These are phyloP conservation scores for Arachis hypogaea DNA, from an alignment of 306 rosid genomes.

Conservation along the genomic window DNA sequence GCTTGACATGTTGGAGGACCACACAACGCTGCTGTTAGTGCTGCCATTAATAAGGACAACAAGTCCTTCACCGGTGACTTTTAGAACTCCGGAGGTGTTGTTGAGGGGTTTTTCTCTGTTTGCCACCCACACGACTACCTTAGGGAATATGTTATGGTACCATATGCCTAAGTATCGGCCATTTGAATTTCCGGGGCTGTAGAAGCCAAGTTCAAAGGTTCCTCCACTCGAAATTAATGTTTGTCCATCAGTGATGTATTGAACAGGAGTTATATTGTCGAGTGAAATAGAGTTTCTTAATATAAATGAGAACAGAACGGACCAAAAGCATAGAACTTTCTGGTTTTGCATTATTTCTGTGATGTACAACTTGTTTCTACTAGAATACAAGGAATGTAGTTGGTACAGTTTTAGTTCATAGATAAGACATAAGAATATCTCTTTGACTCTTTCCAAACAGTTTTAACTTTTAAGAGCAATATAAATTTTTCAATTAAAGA, in stretches of 20 bases:
- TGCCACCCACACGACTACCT: conserved; percentile 42
- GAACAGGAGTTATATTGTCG: conserved; percentile 32
- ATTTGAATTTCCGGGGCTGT: conserved; percentile 30
- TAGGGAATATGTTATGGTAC: conserved; percentile 38
- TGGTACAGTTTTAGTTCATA: no score
- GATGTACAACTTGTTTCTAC: no score
- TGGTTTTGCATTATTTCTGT: no score
- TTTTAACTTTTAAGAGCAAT: no score
- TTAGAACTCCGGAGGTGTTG: conserved; percentile 36
- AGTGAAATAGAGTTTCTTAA: not conserved
- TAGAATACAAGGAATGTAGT: no score
- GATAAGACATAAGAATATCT: no score
- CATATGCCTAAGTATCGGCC: conserved; percentile 39
- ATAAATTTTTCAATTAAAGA: no score
- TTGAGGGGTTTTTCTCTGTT: conserved; percentile 33
- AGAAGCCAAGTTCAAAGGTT: conserved; percentile 41
- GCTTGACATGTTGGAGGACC: conserved; percentile 38
- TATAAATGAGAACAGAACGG: no score
- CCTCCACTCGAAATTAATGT: conserved; percentile 31
- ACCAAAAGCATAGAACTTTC: no score
- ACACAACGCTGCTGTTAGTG: conserved; percentile 8
- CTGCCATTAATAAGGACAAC: conserved; percentile 19
- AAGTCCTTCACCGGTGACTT: conserved; percentile 33
- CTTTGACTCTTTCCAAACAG: no score
- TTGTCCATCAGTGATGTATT: conserved; percentile 21